These are phyloP conservation scores for Aspergillus sp. DNA, from an alignment of 2,329 filamentous ascomycete species.

Conservation along the genomic window DNA sequence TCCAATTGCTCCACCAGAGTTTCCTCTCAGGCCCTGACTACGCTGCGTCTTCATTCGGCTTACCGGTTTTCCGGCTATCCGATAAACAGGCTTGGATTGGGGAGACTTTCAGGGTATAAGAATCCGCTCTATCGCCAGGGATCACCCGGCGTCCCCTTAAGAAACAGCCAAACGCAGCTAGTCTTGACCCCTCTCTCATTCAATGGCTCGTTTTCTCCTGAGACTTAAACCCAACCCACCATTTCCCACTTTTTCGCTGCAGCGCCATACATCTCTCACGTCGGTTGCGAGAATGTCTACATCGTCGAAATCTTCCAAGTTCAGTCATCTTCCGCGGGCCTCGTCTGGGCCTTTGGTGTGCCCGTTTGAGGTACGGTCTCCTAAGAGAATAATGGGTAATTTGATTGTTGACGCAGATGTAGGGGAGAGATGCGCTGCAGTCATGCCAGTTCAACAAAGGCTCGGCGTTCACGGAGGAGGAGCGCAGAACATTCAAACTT, in stretches of 20 bases:
- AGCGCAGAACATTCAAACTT: conserved; percentile 70
- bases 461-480: conserved; percentile 70
- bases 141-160: background rate
- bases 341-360: conserved; percentile 34
- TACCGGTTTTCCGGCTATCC: background rate
- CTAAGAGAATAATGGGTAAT: too few relatives aligned
- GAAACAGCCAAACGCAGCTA: background rate
- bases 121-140: background rate
- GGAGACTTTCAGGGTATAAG: background rate
- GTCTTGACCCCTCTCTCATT: background rate
- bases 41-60: background rate
- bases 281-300: conserved; percentile 14
- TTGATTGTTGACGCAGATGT: background rate
- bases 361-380: conserved; percentile 25
- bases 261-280: background rate
- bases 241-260: background rate
- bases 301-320: conserved; percentile 25
- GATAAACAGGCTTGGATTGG: background rate
- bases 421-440: conserved; percentile 60
- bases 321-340: conserved; percentile 34
- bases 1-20: background rate
- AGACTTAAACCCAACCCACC: background rate
- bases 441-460: conserved; percentile 79
- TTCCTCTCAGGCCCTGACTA: background rate
- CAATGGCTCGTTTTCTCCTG: background rate